Evolutionary conservation across 2,329 filamentous ascomycete genomes (phyloP).

Genomic region (Podosphaera xanthii): DNA sequence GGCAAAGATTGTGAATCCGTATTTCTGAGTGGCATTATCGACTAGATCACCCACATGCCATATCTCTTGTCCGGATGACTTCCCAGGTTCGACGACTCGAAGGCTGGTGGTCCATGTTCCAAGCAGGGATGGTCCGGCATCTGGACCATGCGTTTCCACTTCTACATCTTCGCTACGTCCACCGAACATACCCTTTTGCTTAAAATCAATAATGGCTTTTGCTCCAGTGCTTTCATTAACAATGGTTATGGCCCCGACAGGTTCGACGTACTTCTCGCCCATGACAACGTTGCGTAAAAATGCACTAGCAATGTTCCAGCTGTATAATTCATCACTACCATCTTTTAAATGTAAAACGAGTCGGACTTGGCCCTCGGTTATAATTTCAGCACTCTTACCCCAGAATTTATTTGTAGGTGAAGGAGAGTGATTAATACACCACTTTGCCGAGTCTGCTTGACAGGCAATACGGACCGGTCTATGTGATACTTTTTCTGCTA

Average conservation of each 20-base stretch:
- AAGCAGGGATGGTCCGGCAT: conserved; percentile 41
- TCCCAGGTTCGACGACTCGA: conserved; percentile 39
- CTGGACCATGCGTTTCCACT: conserved; percentile 45
- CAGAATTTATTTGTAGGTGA: conserved; percentile 92
- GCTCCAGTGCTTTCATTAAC: conserved; percentile 64
- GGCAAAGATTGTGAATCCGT: conserved; percentile 74
- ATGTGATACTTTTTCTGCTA: conserved; percentile 92
- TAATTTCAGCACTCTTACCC: conserved; percentile 90
- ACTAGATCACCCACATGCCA: conserved; percentile 66
- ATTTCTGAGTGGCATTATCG: conserved; percentile 54
- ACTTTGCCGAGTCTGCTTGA: conserved; percentile 67
- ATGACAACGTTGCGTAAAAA: conserved; percentile 93
- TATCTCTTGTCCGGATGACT: conserved; percentile 38
- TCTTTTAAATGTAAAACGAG: conserved; percentile 46
- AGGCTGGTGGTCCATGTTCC: conserved; percentile 74
- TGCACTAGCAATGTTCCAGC: conserved; percentile 69
- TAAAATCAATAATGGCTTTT: conserved; percentile 75
- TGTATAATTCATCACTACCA: conserved; percentile 58
- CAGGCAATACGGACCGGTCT: conserved; percentile 80
- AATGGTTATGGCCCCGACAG: conserved; percentile 73
- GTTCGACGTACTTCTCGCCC: conserved; percentile 94
- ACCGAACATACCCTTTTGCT: conserved; percentile 89
- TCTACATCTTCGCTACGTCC: conserved; percentile 77
- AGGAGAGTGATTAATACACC: conserved; percentile 74
- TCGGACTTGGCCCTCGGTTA: conserved; percentile 69